A percentile compares a stretch with the other conserved stretches of the same genome.
phyloP scores from a whole-genome alignment of 2,329 filamentous ascomycete species.

The Colletotrichum trifolii region DNA sequence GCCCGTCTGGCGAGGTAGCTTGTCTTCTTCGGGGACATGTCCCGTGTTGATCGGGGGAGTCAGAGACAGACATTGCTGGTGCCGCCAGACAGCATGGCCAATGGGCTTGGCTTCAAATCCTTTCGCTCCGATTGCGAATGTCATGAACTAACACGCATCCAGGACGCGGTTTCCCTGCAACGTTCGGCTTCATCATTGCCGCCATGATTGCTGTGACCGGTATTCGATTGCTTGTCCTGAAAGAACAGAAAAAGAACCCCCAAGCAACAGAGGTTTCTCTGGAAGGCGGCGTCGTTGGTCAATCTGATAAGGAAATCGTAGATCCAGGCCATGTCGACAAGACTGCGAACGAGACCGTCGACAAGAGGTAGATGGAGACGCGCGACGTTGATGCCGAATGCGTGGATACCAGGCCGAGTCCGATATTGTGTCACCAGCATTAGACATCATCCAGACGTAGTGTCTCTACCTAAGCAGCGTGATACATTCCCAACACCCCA shows the following conservation, averaged over 20 bases:
- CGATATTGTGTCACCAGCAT: too few relatives aligned
- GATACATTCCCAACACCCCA: too few relatives aligned
- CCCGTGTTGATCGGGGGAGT: background rate
- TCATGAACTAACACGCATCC: background rate
- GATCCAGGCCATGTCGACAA: background rate
- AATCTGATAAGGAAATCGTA: background rate
- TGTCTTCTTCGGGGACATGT: slow-evolving; percentile 12
- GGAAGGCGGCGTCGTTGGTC: background rate
- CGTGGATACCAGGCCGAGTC: too few relatives aligned
- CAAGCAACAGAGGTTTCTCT: slow-evolving; percentile 6
- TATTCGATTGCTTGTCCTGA: slow-evolving; percentile 15
- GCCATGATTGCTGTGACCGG: slow-evolving; percentile 13
- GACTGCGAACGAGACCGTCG: background rate
- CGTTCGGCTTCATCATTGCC: slow-evolving; percentile 32
- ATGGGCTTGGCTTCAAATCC: background rate
- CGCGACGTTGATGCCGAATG: too few relatives aligned
- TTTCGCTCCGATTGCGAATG: background rate
- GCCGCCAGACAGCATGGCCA: background rate
- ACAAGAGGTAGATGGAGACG: too few relatives aligned
- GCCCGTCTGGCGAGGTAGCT: background rate
- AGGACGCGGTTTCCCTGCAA: slow-evolving; percentile 35
- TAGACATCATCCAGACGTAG: too few relatives aligned
- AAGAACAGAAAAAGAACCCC: slow-evolving; percentile 25
- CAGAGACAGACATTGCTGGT: background rate
- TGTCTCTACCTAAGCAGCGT: too few relatives aligned